These are phyloP conservation scores for Aspergillus caelatus DNA, from an alignment of 2,329 filamentous ascomycete species.

Conservation along the genomic window DNA sequence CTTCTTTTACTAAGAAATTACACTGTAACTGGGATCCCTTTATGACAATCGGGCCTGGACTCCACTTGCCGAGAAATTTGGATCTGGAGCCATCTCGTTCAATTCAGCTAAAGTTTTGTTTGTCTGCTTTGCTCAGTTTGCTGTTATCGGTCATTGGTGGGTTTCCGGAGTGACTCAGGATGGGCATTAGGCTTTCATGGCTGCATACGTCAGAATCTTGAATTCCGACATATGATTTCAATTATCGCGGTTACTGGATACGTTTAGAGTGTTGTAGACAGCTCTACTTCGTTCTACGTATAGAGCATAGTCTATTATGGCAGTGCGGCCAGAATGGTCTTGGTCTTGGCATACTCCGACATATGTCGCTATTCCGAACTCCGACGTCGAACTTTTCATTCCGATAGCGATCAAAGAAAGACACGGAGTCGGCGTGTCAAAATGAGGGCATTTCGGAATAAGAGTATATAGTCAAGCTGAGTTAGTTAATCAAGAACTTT, in stretches of 20 bases:
- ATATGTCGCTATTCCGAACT: not conserved
- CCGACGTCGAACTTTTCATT: not conserved
- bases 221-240: not conserved
- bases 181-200: not conserved
- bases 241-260: not conserved
- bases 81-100: not conserved
- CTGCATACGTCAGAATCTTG: not conserved
- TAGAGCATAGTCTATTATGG: not conserved
- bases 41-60: not conserved
- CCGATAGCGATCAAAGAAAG: not conserved
- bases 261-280: not conserved
- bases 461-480: not conserved
- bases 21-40: no score
- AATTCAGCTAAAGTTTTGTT: not conserved
- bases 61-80: not conserved
- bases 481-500: not conserved
- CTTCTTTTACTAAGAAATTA: not conserved
- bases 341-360: not conserved
- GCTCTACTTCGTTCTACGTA: not conserved
- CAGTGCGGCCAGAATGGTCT: not conserved
- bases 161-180: not conserved
- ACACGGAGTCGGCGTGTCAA: not conserved
- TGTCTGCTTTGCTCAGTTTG: not conserved
- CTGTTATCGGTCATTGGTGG: not conserved
- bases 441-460: not conserved